These are phyloP conservation scores for Xerocomus spinulosus DNA, from an alignment of 768 basidiomycete species.

Conservation along the genomic window DNA sequence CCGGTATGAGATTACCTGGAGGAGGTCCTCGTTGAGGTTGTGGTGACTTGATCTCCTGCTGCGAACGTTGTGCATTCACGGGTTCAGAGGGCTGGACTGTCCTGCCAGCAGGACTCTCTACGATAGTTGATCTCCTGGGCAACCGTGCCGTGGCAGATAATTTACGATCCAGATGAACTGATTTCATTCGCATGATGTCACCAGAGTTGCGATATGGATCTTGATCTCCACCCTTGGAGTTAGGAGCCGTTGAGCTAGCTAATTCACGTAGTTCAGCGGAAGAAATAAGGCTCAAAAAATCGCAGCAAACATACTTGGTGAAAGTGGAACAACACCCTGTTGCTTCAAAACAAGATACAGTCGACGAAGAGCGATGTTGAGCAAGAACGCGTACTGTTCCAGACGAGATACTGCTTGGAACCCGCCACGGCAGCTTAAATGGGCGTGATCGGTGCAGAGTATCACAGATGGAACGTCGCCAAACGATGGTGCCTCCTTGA, in stretches of 20 bases:
- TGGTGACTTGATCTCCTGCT: constrained; percentile 37
- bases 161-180: constrained; percentile 92
- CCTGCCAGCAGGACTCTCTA: constrained; percentile 90
- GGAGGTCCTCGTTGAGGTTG: constrained; percentile 38
- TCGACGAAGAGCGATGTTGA: constrained; percentile 91
- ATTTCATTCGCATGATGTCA: constrained; percentile 94
- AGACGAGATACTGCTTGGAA: constrained; percentile 91
- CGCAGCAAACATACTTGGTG: constrained; percentile 52
- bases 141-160: constrained; percentile 88
- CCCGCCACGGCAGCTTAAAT: constrained; percentile 60
- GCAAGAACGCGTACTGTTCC: constrained; percentile 95
- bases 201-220: constrained; percentile 83
- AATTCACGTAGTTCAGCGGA: constrained; percentile 9
- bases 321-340: constrained; percentile 83
- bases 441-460: constrained; percentile 75
- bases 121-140: constrained; percentile 90
- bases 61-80: constrained; percentile 42
- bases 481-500: constrained; percentile 64
- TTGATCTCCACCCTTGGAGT: constrained; percentile 39
- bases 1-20: constrained; percentile 33
- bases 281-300: constrained; percentile 2
- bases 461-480: constrained; percentile 70
- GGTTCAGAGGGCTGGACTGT: constrained; percentile 72
- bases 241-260: constrained; percentile 33
- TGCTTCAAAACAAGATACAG: constrained; percentile 84